Base-by-base conservation (phyloP, 106 monocot species). In the Dioscorea zingiberensis region DNA sequence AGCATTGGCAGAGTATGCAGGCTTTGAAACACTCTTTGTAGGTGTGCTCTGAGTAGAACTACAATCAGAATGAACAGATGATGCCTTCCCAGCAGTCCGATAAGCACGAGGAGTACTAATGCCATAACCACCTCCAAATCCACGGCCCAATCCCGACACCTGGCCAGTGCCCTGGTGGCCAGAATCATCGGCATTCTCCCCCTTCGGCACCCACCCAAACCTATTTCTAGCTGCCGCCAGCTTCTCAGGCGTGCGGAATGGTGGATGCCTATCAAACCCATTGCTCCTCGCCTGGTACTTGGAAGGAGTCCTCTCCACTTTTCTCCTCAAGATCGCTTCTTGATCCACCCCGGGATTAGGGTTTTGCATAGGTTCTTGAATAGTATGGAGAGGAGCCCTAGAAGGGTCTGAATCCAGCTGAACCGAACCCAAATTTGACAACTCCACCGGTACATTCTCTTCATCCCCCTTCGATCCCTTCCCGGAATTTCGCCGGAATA, bases 31-130 rank as follows among this genome's bases (percentile, higher is more conserved):
- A 60, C 95, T 95, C 70, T 81, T 90, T 2, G 75, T 85, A 13
- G 95, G 95, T 14, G 91, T 91, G 73, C 87, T 88, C 54, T 95
- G 91, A 9, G 78, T 75, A 3, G 95, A 91, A 26, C 85, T 78
- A 58, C 75, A 64, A 44, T 87, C 94, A 2, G 90, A 91, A 45
- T 76, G 76, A 16, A 74, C 76, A 1, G 85, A 86, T 1, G 82
- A 77, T 7, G 88, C 76, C 74, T 78, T 85, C 47, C 80, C 82
- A 9, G 25, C 59, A 3, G 74, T 75, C 62, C 71, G 65, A 55
- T 62, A 66, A 15, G 71, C n/a, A 18, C 94, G 81, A 63, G 94
- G 89, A n/a, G 94, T 94, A 25, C 27, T 62, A 45, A 71, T 67
- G 26, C 74, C 66, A 67, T 61, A 48, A 28, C 32, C 71, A 44